Evolutionary conservation across 345 rosid genomes (phyloP), one percentile per base, ranked within the genome.

Genomic region (Sisymbrium irio): DNA sequence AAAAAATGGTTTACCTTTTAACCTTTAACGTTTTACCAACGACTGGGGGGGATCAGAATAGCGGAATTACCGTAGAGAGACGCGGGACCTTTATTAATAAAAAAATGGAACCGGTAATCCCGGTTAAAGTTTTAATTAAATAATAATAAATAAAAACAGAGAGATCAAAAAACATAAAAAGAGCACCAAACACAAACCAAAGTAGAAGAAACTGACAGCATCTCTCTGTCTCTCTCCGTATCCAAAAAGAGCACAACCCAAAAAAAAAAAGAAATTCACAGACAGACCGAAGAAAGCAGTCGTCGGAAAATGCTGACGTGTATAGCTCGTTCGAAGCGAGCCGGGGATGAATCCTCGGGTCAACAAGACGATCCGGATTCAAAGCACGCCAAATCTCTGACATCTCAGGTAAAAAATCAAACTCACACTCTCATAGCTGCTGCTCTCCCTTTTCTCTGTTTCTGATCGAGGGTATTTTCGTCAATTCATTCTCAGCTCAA

Each of bases 321-420:
- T 84, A 88, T 95, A 77, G 87, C 96, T 80, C 95, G 96, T 30
- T 81, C 96, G 2, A 91, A 88, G 85, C 93, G 84, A 82, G 81
- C 87, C 57, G 89, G 85, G 39, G 97, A 86, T 50, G 96, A 89
- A 62, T 79, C 93, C 0, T 30, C 78, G 59, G 81, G 78, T 83
- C 96, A 83, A 66, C 78, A 79, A 7, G 89, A 85, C 17, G 85
- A 83, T 55, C 78, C 81, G 2, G 82, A 73, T 65, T 39, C 84
- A n/a, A 53, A 83, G 58, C 76, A 89, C 67, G 70, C 84, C 25
- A 95, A 88, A 79, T 89, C 95, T 32, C 84, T 91, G 69, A 85
- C 97, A 25, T 81, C 97, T 83, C 99, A 91, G 93, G 98, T 91
- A 75, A 3, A 14, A 2, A n/a, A n/a, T n/a, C 9, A 4, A 15